Conservation (phyloP, 2,329 filamentous ascomycete species). For the Capronia americana region DNA sequence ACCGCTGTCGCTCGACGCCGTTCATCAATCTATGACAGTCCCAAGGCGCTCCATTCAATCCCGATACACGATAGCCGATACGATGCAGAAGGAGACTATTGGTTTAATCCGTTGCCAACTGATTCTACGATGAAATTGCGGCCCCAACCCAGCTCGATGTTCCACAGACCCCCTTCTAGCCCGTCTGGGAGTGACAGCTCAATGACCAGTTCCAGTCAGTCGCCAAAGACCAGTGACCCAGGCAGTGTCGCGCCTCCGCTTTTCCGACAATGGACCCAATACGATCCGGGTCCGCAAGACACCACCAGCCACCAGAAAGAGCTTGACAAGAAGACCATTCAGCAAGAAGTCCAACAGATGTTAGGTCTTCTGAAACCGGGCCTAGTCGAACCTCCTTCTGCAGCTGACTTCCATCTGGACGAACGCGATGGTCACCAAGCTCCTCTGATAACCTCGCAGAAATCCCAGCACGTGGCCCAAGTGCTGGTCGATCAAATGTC, state of each 20-base stretch:
- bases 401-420: conserved; percentile 7
- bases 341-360: conserved; percentile 27
- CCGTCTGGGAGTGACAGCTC: conserved; percentile 27
- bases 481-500: conserved; percentile 44
- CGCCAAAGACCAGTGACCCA: background rate
- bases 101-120: conserved; percentile 32
- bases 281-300: conserved; percentile 23
- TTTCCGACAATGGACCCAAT: conserved; percentile 30
- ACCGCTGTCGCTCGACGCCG: conserved; percentile 19
- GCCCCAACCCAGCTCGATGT: conserved; percentile 11
- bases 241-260: conserved; percentile 3
- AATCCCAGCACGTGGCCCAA: conserved; percentile 29
- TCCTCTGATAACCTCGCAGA: conserved; percentile 9
- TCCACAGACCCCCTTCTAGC: conserved; percentile 23
- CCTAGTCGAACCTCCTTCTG: conserved; percentile 18
- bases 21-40: conserved; percentile 38
- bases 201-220: conserved; percentile 12
- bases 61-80: conserved; percentile 59
- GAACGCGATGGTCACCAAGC: background rate
- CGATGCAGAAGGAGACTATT: conserved; percentile 41
- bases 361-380: conserved; percentile 22
- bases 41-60: conserved; percentile 7
- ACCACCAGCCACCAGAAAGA: conserved; percentile 12
- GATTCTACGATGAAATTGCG: background rate
- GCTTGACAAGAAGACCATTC: conserved; percentile 16